A percentile compares a stretch with the other conserved stretches of the same genome.
These are phyloP conservation scores for Larix kaempferi DNA, from an alignment of 75 land plant genomes.

Conservation along the genomic window DNA sequence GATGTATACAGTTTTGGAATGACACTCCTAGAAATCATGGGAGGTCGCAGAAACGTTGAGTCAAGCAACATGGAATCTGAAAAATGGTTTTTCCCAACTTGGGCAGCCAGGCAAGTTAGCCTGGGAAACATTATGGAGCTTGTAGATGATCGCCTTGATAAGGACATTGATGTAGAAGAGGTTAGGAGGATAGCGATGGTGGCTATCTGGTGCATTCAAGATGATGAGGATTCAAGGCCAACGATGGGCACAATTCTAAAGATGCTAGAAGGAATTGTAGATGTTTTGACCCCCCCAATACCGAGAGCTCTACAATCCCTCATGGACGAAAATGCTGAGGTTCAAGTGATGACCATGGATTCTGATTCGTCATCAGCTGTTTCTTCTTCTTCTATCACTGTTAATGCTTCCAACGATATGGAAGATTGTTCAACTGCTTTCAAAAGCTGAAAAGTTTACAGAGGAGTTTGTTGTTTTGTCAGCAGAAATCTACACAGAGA, in stretches of 20 bases:
- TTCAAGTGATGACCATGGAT: slow-evolving; percentile 5
- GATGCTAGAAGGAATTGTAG: slow-evolving; percentile 36
- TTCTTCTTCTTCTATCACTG: not conserved
- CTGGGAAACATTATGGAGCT: slow-evolving; percentile 18
- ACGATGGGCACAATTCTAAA: slow-evolving; percentile 20
- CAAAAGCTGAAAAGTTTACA: not conserved
- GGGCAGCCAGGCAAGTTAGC: slow-evolving; percentile 17
- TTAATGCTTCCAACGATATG: slow-evolving; percentile 9
- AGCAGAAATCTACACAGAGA: not conserved
- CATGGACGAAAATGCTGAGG: slow-evolving; percentile 1
- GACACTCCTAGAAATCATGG: slow-evolving; percentile 44
- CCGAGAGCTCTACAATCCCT: slow-evolving; percentile 18
- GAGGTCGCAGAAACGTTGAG: slow-evolving; percentile 19
- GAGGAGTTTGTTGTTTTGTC: slow-evolving; percentile 12
- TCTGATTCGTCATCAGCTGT: not conserved
- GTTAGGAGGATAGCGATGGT: slow-evolving; percentile 21
- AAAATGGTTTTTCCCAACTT: slow-evolving; percentile 18
- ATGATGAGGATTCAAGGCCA: slow-evolving; percentile 16
- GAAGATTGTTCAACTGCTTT: slow-evolving; percentile 1
- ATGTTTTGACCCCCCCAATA: slow-evolving; percentile 18
- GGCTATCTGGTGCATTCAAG: slow-evolving; percentile 28
- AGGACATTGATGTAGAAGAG: slow-evolving; percentile 24
- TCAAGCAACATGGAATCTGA: slow-evolving; percentile 11
- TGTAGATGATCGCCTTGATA: slow-evolving; percentile 7
- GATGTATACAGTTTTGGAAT: slow-evolving; percentile 54